Evolutionary conservation across 2,329 filamentous ascomycete genomes (phyloP).

Genomic region (Hymenoscyphus scutula): DNA sequence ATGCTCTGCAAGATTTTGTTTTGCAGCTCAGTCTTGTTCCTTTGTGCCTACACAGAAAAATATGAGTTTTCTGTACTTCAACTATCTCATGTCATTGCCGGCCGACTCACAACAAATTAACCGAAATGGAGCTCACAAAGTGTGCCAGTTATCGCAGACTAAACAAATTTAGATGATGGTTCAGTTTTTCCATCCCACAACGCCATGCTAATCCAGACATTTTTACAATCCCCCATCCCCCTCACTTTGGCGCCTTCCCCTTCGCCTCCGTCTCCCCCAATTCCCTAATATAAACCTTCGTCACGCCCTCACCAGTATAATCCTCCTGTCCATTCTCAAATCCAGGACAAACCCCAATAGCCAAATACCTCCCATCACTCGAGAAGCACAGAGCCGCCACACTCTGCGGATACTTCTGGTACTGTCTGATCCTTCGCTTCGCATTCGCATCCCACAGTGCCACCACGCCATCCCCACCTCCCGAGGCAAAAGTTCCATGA

Average conservation of each 20-base stretch:
- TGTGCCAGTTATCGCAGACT: too few species aligned
- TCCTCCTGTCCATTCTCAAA: conserved; percentile 75
- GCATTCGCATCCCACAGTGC: conserved; percentile 70
- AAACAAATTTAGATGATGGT: too few species aligned
- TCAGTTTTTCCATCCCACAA: neutral
- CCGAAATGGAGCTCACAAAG: too few species aligned
- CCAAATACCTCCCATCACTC: conserved; percentile 61
- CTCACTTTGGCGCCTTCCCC: conserved; percentile 35
- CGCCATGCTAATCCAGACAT: conserved; percentile 11
- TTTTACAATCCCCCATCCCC: neutral
- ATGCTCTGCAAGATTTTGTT: too few species aligned
- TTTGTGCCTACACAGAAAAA: too few species aligned
- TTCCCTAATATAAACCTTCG: conserved; percentile 79
- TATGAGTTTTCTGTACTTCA: too few species aligned
- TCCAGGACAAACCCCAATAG: conserved; percentile 65
- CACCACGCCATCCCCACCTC: conserved; percentile 70
- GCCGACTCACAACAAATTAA: too few species aligned
- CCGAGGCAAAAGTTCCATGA: conserved; percentile 64
- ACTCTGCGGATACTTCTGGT: conserved; percentile 62
- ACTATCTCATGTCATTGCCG: too few species aligned
- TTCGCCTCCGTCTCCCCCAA: conserved; percentile 79
- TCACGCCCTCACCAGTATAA: conserved; percentile 66
- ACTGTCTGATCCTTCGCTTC: conserved; percentile 68
- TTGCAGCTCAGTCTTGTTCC: too few species aligned
- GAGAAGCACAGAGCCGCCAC: conserved; percentile 63